phyloP scores from a whole-genome alignment of 305 asterid species.

The Striga hermonthica region DNA sequence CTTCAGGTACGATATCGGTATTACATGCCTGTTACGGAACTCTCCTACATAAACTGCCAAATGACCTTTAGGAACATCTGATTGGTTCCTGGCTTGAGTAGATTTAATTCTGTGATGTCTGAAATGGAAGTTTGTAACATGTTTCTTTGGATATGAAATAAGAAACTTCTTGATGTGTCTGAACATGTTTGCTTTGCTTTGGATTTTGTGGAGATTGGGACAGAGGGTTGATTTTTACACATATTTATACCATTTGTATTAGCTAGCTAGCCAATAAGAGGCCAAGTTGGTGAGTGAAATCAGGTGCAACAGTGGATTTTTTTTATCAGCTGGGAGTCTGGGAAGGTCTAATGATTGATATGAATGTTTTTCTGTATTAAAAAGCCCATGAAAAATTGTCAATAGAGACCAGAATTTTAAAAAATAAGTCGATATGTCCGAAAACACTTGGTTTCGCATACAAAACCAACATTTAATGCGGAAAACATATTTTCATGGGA shows the following conservation, averaged over 20 bases:
- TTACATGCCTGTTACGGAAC: slow-evolving; percentile 54
- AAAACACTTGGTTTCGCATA: too few relatives aligned
- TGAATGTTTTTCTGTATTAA: too few relatives aligned
- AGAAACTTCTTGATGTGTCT: not conserved
- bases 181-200: not conserved
- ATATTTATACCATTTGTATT: not conserved
- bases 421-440: too few relatives aligned
- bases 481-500: too few relatives aligned
- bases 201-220: not conserved
- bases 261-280: not conserved
- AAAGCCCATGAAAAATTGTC: too few relatives aligned
- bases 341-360: not conserved
- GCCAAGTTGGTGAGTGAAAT: not conserved
- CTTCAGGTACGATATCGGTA: slow-evolving; percentile 43
- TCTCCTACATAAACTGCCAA: slow-evolving; percentile 79
- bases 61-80: slow-evolving; percentile 79
- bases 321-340: not conserved
- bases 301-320: not conserved
- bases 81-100: not conserved
- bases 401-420: too few relatives aligned
- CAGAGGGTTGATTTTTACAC: not conserved
- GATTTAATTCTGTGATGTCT: not conserved
- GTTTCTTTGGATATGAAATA: not conserved
- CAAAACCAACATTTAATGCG: too few relatives aligned
- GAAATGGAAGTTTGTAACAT: not conserved